Base-by-base conservation (phyloP, 768 basidiomycete genomes). In the Trametes cingulata region DNA sequence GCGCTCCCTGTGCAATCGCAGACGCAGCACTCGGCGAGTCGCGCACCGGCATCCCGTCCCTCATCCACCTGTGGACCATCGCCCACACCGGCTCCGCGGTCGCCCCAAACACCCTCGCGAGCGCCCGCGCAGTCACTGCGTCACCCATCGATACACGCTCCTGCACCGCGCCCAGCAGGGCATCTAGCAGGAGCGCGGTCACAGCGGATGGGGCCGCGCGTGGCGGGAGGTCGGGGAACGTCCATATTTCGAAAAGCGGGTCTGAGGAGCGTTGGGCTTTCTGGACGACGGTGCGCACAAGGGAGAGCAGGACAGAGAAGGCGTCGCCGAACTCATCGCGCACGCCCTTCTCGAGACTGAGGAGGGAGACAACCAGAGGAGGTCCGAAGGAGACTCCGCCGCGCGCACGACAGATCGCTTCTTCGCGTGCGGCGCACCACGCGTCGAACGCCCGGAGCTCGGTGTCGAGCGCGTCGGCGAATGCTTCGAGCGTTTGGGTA, bases 401-500 rank as follows among this genome's bases (percentile, higher is more conserved):
- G 52, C 77, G 72, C 2, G 88, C 83, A n/a, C 75, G 75, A 69
- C 82, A 85, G 49, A 93, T 87, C 0, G 77, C 75, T 66, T 87
- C 85, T 71, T 94, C 92, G 56, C 76, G 78, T 14, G 68, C 69
- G 1, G 91, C 84, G 68, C 90, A 92, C 89, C 90, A 93, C 6
- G 66, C 69, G 56, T 90, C 81, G 61, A 93, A 84, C 4, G 62
- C 62, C 20, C 77, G 80, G 3, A 91, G 73, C 56, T 89, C 83
- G 20, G 74, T 64, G 60, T 85, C 84, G 46, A 93, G 74, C 0
- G 90, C 90, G 56, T 92, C 90, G 0, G 88, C 83, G 68, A 92
- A 92, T 0, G 92, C 92, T 69, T 93, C 90, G n/a, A 90, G 73
- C 0, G 89, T 91, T 33, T 80, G 81, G 10, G 85, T 84, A 10